phyloP scores from a whole-genome alignment of 768 basidiomycete species.

The Pluteus cervinus region DNA sequence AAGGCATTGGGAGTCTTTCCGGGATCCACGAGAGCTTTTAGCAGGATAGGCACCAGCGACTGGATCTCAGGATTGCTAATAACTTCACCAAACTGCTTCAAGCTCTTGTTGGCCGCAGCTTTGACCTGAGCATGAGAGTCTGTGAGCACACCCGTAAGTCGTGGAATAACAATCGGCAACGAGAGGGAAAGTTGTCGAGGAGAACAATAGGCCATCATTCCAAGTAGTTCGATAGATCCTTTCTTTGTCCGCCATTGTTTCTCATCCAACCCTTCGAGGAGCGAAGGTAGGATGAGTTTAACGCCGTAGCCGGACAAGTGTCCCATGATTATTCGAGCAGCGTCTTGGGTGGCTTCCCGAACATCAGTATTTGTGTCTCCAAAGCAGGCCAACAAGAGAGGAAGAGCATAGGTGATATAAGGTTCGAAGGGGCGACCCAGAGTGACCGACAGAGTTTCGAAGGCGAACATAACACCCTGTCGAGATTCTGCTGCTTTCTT shows the following conservation, averaged over 20 bases:
- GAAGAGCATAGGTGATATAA: slow-evolving; percentile 79
- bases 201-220: slow-evolving; percentile 98
- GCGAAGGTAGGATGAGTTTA: slow-evolving; percentile 87
- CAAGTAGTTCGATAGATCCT: slow-evolving; percentile 93
- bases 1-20: slow-evolving; percentile 84
- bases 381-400: slow-evolving; percentile 76
- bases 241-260: slow-evolving; percentile 99
- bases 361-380: slow-evolving; percentile 86
- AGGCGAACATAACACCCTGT: slow-evolving; percentile 92
- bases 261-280: slow-evolving; percentile 89
- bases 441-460: slow-evolving; percentile 84
- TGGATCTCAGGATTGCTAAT: slow-evolving; percentile 98
- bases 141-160: slow-evolving; percentile 90
- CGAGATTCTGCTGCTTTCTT: slow-evolving; percentile 84
- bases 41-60: slow-evolving; percentile 77
- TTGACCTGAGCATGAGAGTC: slow-evolving; percentile 98
- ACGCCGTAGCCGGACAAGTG: slow-evolving; percentile 93
- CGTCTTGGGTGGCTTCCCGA: slow-evolving; percentile 89
- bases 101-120: slow-evolving; percentile 84
- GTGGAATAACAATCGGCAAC: slow-evolving; percentile 92
- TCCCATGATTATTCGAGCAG: slow-evolving; percentile 91
- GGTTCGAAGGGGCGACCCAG: slow-evolving; percentile 93
- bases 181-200: slow-evolving; percentile 92
- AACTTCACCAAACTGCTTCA: slow-evolving; percentile 98
- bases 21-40: slow-evolving; percentile 95